These are phyloP conservation scores for Suillus alpinus DNA, from an alignment of 768 basidiomycete species.

Conservation along the genomic window DNA sequence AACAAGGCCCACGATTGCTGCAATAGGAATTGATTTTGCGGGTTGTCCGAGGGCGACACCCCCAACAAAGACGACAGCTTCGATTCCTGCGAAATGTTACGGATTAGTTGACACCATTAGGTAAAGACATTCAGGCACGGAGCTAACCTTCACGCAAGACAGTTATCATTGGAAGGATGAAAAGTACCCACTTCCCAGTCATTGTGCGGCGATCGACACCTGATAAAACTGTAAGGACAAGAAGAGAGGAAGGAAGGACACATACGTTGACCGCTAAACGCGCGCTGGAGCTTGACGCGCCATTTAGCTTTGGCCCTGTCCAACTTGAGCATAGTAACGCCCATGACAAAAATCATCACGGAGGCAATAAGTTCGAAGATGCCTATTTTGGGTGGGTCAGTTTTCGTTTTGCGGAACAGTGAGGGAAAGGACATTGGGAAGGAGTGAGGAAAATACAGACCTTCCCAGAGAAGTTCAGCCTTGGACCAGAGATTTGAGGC, in stretches of 20 bases:
- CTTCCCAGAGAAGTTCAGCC: constrained; percentile 93
- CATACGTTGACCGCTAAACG: constrained; percentile 64
- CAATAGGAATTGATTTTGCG: constrained; percentile 85
- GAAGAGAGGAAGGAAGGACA: constrained; percentile 1
- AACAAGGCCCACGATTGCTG: constrained; percentile 81
- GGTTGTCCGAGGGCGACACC: constrained; percentile 85
- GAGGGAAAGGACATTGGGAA: background rate
- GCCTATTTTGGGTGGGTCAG: constrained; percentile 35
- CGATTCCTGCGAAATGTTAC: constrained; percentile 50
- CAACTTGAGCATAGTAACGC: constrained; percentile 91
- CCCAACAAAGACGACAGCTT: constrained; percentile 91
- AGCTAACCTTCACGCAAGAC: constrained; percentile 82
- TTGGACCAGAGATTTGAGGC: constrained; percentile 80
- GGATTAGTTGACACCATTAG: background rate
- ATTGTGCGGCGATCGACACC: constrained; percentile 47
- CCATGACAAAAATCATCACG: constrained; percentile 91
- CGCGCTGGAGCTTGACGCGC: constrained; percentile 81
- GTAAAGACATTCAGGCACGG: background rate
- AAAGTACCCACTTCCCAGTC: constrained; percentile 81
- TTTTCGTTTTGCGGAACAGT: background rate
- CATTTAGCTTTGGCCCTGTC: constrained; percentile 93
- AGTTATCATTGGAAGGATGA: constrained; percentile 87
- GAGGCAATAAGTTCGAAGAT: constrained; percentile 69
- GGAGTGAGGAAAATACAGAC: constrained; percentile 36
- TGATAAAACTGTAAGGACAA: constrained; percentile 9